phyloP scores from a whole-genome alignment of 1,284 basidiomycete species.

The Naganishia albida region DNA sequence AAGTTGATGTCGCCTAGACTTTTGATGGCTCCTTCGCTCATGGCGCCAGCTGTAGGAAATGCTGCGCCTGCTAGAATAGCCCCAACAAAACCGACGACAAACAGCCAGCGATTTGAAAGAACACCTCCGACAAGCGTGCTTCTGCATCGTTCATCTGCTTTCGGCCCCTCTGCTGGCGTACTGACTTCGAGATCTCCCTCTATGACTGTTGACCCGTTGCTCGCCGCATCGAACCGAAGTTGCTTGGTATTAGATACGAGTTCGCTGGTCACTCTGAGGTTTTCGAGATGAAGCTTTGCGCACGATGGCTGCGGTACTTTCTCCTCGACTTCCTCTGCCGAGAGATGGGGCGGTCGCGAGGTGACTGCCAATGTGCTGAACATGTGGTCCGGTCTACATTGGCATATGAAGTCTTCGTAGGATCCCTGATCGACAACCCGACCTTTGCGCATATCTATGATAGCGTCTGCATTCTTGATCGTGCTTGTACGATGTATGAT shows the following conservation, averaged over 20 bases:
- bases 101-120: constrained; percentile 6
- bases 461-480: constrained; percentile 48
- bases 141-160: too few species aligned
- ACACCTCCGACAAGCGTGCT: too few species aligned
- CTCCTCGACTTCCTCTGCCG: too few species aligned
- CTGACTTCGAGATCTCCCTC: too few species aligned
- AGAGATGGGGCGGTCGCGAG: too few species aligned
- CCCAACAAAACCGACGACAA: constrained; percentile 34
- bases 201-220: too few species aligned
- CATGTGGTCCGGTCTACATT: constrained; percentile 36
- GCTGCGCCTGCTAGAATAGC: constrained; percentile 43
- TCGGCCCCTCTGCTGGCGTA: too few species aligned
- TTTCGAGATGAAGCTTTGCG: too few species aligned
- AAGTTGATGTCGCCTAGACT: constrained; percentile 36
- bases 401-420: constrained; percentile 50
- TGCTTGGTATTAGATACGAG: too few species aligned
- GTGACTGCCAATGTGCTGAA: constrained; percentile 40
- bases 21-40: constrained; percentile 43
- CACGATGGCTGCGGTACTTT: too few species aligned
- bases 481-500: constrained; percentile 58
- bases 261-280: too few species aligned
- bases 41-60: constrained; percentile 50
- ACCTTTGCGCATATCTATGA: constrained; percentile 52
- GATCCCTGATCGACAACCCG: constrained; percentile 51
- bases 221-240: too few species aligned